A percentile compares a stretch with the other conserved stretches of the same genome.
These are phyloP conservation scores for Phaeophleospora eucalypticola DNA, from an alignment of 2,329 filamentous ascomycete genomes.

Conservation along the genomic window DNA sequence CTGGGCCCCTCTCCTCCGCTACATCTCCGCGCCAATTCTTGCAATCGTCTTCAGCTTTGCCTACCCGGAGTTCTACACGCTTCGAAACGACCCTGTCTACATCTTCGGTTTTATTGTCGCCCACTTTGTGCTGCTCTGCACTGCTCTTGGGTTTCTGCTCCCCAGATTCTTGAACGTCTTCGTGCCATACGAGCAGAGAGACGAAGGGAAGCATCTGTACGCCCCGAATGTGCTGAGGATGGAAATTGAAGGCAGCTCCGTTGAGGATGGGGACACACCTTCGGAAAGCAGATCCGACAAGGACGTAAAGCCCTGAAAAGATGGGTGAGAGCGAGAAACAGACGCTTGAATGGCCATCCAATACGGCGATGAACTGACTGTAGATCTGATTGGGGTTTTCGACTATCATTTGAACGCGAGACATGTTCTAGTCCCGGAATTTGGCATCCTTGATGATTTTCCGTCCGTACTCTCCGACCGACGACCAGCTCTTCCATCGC, in stretches of 20 bases:
- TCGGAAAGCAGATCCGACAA: too few species aligned
- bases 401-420: too few species aligned
- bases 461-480: too few species aligned
- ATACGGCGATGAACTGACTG: too few species aligned
- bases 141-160: neutral
- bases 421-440: too few species aligned
- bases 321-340: too few species aligned
- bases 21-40: slow-evolving; percentile 50
- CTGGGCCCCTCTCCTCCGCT: slow-evolving; percentile 49
- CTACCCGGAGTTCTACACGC: slow-evolving; percentile 45
- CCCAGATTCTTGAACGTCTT: neutral
- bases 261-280: too few species aligned
- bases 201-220: neutral
- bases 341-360: too few species aligned
- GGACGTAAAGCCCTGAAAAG: too few species aligned
- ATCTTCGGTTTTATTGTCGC: slow-evolving; percentile 47
- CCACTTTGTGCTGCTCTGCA: slow-evolving; percentile 7
- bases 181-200: neutral
- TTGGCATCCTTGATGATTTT: too few species aligned
- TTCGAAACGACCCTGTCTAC: slow-evolving; percentile 33
- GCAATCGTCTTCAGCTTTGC: slow-evolving; percentile 52
- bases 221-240: neutral
- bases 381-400: too few species aligned
- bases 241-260: neutral
- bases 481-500: too few species aligned